Evolutionary conservation across 2,329 filamentous ascomycete species (phyloP), one percentile per base, ranked within the genome.

Genomic region (Fusarium decemcellulare): DNA sequence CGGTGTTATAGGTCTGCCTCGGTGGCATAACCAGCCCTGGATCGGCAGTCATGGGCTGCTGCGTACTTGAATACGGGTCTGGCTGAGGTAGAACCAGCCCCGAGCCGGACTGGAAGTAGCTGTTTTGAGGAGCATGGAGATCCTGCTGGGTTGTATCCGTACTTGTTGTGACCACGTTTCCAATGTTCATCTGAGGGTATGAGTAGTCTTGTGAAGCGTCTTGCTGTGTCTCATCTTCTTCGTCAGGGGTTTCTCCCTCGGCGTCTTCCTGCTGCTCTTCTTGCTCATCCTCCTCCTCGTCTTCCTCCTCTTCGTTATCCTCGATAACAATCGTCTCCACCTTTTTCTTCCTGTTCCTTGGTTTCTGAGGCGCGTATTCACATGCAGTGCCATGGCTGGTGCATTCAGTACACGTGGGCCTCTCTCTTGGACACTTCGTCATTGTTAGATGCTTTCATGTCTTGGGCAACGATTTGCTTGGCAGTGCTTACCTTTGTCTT

Each of bases 351-450:
- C 30, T 70, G 30, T 73, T 74, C 51, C 71, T 74, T 16, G 58
- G 71, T 40, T 75, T 79, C 12, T 75, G 73, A n/a, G 76, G 68
- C 23, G 82, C 76, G 66, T 84, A 86, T 50, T 81, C 74, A 63
- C 84, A 86, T 8, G 66, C 62, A 6, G 73, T 59, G 1, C 77
- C 77, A 6, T 71, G 60, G 8, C 71, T 66, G 23, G 76, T 57
- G 29, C 84, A 86, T 39, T 78, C 77, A 8, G 72, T 73, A 63
- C 84, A 86, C 2, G 71, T 71, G 5, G 83, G 83, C 40, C 75
- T 78, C 43, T 79, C 78, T 48, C 76, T 81, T 11, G 82, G 78
- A 46, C 84, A 86, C 82, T 84, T 23, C 14, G 27, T 12, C 6
- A 3, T 9, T 40, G 15, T 63, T 43, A 60, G 53, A 23, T 23